These are phyloP conservation scores for Lepiota venenata DNA, from an alignment of 768 basidiomycete genomes.

Conservation along the genomic window DNA sequence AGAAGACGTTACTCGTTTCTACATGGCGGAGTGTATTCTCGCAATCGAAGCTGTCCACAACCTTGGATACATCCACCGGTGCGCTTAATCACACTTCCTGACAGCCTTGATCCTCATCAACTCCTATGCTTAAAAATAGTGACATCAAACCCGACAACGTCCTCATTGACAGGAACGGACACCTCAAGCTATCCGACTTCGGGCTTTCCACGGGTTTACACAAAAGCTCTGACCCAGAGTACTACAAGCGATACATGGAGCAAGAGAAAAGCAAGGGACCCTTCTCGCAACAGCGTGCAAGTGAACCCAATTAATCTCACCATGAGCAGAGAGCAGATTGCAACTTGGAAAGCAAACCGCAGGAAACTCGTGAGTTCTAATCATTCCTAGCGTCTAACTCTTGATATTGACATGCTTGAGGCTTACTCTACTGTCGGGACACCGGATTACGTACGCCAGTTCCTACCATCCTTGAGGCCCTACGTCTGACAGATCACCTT, in stretches of 20 bases:
- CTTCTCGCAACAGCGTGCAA: conserved; percentile 91
- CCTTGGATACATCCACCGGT: conserved; percentile 99
- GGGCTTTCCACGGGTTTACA: conserved; percentile 97
- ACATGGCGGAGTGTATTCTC: conserved; percentile 97
- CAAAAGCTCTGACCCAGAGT: conserved; percentile 91
- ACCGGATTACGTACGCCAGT: conserved; percentile 51
- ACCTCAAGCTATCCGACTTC: conserved; percentile 97
- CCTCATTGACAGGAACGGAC: conserved; percentile 94
- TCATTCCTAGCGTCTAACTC: background rate
- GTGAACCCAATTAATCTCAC: conserved; percentile 97
- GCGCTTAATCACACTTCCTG: conserved; percentile 20
- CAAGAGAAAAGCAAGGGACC: conserved; percentile 60
- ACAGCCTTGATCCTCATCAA: background rate
- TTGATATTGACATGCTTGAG: conserved; percentile 32
- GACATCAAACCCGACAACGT: conserved; percentile 99
- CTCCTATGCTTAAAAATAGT: conserved; percentile 36
- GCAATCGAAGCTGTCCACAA: conserved; percentile 98
- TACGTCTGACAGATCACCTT: conserved; percentile 24
- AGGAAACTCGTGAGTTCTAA: conserved; percentile 73
- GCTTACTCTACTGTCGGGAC: conserved; percentile 90
- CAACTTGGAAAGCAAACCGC: conserved; percentile 98
- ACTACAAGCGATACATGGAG: conserved; percentile 90
- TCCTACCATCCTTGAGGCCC: background rate
- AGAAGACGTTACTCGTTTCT: conserved; percentile 97
- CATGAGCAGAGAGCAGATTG: conserved; percentile 95